Evolutionary conservation across 2,329 filamentous ascomycete genomes (phyloP), one percentile per base, ranked within the genome.

Genomic region (Aspergillus brasiliensis): DNA sequence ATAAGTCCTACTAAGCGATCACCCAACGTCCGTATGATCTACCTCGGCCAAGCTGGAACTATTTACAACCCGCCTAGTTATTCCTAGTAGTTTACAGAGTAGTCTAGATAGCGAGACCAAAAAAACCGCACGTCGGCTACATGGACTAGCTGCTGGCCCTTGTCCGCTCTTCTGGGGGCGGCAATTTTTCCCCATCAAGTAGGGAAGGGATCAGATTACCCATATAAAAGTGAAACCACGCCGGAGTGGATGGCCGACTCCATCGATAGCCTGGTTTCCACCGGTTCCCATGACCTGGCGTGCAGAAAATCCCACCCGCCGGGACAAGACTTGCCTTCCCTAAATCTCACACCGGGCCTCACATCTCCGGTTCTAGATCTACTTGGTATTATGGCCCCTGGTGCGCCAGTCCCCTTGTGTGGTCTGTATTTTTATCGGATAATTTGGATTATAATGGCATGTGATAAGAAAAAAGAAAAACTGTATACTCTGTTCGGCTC

Each of bases 291-390:
- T 49, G 46, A 49, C 46, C 46, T 49, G 46, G 46, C 46, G 11
- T 49, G 46, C 46, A 49, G 46, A 49, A 28, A 49, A 49, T 49
- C 46, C 46, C 46, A 49, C 46, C 46, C 46, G 25, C 46, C 46
- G 46, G 46, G 46, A 49, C 46, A 49, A 49, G 46, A 27, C 46
- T 17, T 49, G 46, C 46, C 46, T 49, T 49, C 46, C 46, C 46
- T 49, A 49, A 48, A 49, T 28, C 46, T 49, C 46, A 49, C 46
- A 49, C 46, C 46, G 46, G 46, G 25, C 46, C 46, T 49, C 46
- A 11, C 46, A 49, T 49, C 46, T 49, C 46, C 46, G 46, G 46
- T 49, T 49, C 46, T 49, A 49, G 46, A 49, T 49, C 46, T 28
- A 17, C 46, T 49, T 49, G 46, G 46, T 49, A 27, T 21, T 48